A percentile compares a stretch with the other conserved stretches of the same genome.
phyloP scores from a whole-genome alignment of 352 stramenopile species.

The Globisporangium cederbergense region DNA sequence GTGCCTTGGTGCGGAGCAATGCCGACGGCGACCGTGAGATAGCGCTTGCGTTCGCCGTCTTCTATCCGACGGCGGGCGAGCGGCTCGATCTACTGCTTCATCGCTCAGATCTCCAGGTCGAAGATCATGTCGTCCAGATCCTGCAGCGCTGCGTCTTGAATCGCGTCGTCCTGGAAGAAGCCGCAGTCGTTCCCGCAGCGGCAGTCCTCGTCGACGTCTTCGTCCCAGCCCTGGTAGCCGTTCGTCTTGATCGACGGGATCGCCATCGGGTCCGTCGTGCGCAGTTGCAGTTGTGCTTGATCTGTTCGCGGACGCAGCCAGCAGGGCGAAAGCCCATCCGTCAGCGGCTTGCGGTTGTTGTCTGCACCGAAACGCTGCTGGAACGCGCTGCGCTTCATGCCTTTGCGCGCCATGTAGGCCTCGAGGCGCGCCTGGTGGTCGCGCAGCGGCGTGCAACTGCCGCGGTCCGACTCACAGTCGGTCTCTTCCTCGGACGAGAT shows the following conservation, averaged over 20 bases:
- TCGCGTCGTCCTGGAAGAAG: constrained; percentile 25
- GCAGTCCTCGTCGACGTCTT: constrained; percentile 29
- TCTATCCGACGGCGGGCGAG: neutral
- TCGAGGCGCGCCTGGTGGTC: constrained; percentile 50
- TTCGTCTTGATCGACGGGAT: constrained; percentile 26
- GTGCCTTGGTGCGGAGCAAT: neutral
- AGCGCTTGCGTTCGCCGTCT: constrained; percentile 4
- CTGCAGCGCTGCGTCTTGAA: constrained; percentile 8
- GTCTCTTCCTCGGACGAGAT: constrained; percentile 63
- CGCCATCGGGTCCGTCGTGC: constrained; percentile 28
- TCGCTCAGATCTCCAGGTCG: constrained; percentile 55
- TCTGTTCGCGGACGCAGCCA: neutral
- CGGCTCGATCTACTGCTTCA: neutral
- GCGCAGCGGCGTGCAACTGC: constrained; percentile 38
- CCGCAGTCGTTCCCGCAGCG: constrained; percentile 42
- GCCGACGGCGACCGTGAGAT: neutral
- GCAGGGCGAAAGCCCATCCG: constrained; percentile 5
- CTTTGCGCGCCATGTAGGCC: constrained; percentile 36
- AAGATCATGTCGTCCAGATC: constrained; percentile 55
- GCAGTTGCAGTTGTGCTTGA: neutral
- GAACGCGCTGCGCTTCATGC: constrained; percentile 23
- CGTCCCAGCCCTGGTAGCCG: constrained; percentile 24
- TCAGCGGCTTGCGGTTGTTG: neutral
- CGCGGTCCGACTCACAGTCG: constrained; percentile 62
- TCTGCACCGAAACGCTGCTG: constrained; percentile 13